Evolutionary conservation across 2,329 filamentous ascomycete genomes (phyloP), one percentile per base, ranked within the genome.

Genomic region (Elsinoe batatas): DNA sequence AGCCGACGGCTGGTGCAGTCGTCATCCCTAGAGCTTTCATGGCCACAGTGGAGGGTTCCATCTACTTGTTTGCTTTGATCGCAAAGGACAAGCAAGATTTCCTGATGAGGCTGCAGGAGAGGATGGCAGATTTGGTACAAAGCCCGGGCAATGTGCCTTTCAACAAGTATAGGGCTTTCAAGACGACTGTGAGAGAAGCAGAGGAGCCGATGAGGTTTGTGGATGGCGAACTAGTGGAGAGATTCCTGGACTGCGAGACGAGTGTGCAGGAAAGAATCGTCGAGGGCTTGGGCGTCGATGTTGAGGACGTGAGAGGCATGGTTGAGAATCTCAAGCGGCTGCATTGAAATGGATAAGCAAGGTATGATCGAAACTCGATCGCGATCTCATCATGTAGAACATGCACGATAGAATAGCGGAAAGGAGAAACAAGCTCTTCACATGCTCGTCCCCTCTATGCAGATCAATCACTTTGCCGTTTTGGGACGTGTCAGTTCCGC

Each of bases 51-150:
- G 91, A 97, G 68, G 93, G 93, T 22, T 86, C 86, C 0, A 84
- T 98, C 49, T 96, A 95, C 69, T 81, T 98, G 60, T 91, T 93
- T 64, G 89, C 87, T 0, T 80, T 86, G 5, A 89, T 98, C 61
- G 77, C 84, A 2, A 76, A 85, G 0, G 69, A 78, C 3, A 82
- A 87, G 54, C 85, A 89, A 65, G 86, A 95, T 62, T 75, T 95
- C 11, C 79, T 98, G 22, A 85, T 96, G 71, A 82, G 81, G 1
- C 81, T 98, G 55, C 93, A 98, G 68, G 73, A 75, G 0, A 81
- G 79, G 36, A 79, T 97, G 56, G 82, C 85, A 4, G 74, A 78
- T 3, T 75, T 81, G 5, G 77, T 95, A 26, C 73, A 80, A 35
- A 83, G 81, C 0, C 80, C 86, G 0, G 93, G 93, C 0, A 74